These are phyloP conservation scores for Paraphaeosphaeria sporulosa DNA, from an alignment of 2,329 filamentous ascomycete genomes.

Conservation along the genomic window DNA sequence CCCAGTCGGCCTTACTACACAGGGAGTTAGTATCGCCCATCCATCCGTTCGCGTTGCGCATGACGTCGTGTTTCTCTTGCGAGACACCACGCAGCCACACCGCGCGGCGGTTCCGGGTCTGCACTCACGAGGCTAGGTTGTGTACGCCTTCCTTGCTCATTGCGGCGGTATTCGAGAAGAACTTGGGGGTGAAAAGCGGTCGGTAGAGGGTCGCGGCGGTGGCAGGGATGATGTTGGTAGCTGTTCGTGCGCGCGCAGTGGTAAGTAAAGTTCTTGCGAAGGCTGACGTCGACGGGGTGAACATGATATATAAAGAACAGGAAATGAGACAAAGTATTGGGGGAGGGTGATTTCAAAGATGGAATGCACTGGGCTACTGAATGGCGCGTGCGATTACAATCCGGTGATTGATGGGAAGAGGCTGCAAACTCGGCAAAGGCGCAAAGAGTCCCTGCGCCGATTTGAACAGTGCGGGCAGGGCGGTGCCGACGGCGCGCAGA, in stretches of 20 bases:
- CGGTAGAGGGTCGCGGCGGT: constrained; percentile 41
- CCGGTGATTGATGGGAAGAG: constrained; percentile 21
- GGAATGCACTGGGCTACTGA: constrained; percentile 40
- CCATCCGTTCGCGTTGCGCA: background rate
- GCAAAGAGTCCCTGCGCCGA: constrained; percentile 35
- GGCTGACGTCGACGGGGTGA: constrained; percentile 44
- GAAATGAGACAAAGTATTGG: constrained; percentile 4
- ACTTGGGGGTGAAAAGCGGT: constrained; percentile 42
- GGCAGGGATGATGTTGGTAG: constrained; percentile 35
- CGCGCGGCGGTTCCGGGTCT: background rate
- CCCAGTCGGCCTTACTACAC: constrained; percentile 66
- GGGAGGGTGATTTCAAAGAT: constrained; percentile 45
- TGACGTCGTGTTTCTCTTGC: background rate
- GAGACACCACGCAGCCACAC: constrained; percentile 25
- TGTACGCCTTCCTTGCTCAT: constrained; percentile 59
- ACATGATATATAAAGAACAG: constrained; percentile 50
- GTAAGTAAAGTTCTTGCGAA: constrained; percentile 53
- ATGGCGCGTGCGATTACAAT: constrained; percentile 37
- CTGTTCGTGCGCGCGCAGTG: constrained; percentile 47
- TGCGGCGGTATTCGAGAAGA: constrained; percentile 53
- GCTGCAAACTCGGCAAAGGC: constrained; percentile 36
- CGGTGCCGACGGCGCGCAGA: background rate
- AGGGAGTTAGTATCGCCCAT: constrained; percentile 17
- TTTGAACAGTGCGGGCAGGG: background rate
- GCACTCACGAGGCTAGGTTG: constrained; percentile 56